Evolutionary conservation across 2,329 filamentous ascomycete genomes (phyloP), one percentile per base, ranked within the genome.

Genomic region (Huntiella savannae): DNA sequence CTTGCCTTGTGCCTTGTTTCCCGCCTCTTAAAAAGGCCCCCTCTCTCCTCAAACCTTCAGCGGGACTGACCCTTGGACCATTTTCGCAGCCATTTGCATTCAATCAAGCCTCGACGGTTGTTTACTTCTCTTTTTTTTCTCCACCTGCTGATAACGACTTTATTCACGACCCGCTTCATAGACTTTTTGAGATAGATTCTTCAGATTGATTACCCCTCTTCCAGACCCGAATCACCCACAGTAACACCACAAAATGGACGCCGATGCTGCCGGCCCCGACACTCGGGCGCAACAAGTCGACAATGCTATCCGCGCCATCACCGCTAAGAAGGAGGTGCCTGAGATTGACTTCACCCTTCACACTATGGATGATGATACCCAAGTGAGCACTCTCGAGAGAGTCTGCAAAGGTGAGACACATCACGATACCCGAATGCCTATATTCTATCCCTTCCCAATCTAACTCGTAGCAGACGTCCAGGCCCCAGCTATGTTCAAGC

Each of bases 291-390:
- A 65, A 57, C 77, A 82, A 62, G 73, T 95, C 59, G 85, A 94
- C 67, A 88, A 85, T 75, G 82, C 84, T 56, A 80, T 88, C 59
- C 84, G 83, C 62, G 91, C 91, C 51, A 86, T 98, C 58, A 78
- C 79, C 62, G 77, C 95, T 57, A 96, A 96, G 79, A 88, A 82
- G 69, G 87, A 88, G 46, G 73, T 92, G 43, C 91, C 91, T 49
- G 88, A 96, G 71, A 96, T 98, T 58, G 91, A 98, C 69, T 98
- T 98, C 63, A 92, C 85, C 48, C 77, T 98, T 59, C 91, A 98
- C 64, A 91, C 82, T 52, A 95, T 96, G 88, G 91, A 98, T 63
- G 91, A 98, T 70, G 85, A 84, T 59, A 79, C 75, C 46, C 85
- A 94, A 67, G 91, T 98, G 60, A 96, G 76, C 75, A 98, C 91